Conservation (phyloP, 768 basidiomycete genomes). For the Suillus alpinus region DNA sequence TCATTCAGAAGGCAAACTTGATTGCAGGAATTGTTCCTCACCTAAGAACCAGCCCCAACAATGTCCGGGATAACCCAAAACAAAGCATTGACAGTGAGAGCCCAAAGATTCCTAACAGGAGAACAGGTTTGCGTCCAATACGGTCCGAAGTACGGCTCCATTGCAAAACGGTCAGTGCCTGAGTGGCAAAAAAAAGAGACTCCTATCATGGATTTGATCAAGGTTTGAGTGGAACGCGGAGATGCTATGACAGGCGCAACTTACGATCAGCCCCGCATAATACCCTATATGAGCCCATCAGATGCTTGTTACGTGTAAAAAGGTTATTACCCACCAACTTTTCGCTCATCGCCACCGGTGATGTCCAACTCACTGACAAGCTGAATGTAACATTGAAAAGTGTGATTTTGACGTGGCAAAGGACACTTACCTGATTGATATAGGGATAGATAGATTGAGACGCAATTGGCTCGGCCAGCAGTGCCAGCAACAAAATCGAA, state of each 20-base stretch:
- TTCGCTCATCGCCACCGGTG: slow-evolving; percentile 22
- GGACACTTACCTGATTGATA: slow-evolving; percentile 40
- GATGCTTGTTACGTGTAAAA: neutral
- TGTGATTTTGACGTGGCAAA: neutral
- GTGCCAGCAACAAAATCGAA: slow-evolving; percentile 39
- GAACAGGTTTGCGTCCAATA: slow-evolving; percentile 49
- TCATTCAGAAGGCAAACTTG: neutral
- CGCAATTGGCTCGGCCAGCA: slow-evolving; percentile 47
- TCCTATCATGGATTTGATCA: slow-evolving; percentile 28
- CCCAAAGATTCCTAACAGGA: slow-evolving; percentile 40
- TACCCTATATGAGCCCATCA: slow-evolving; percentile 29
- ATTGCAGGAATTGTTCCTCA: slow-evolving; percentile 18
- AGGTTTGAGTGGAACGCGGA: neutral
- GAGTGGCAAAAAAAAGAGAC: slow-evolving; percentile 46
- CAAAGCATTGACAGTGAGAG: slow-evolving; percentile 50
- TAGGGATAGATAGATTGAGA: slow-evolving; percentile 48
- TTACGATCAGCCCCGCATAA: slow-evolving; percentile 48
- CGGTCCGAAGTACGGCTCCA: slow-evolving; percentile 48
- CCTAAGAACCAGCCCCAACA: slow-evolving; percentile 57
- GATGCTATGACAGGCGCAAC: slow-evolving; percentile 16
- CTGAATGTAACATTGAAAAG: slow-evolving; percentile 18
- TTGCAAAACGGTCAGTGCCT: slow-evolving; percentile 44
- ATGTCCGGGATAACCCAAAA: slow-evolving; percentile 63
- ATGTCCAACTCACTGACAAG: slow-evolving; percentile 30
- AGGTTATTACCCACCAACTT: slow-evolving; percentile 37